Conservation (phyloP, 2,329 filamentous ascomycete species). For the Aureobasidium sp. region DNA sequence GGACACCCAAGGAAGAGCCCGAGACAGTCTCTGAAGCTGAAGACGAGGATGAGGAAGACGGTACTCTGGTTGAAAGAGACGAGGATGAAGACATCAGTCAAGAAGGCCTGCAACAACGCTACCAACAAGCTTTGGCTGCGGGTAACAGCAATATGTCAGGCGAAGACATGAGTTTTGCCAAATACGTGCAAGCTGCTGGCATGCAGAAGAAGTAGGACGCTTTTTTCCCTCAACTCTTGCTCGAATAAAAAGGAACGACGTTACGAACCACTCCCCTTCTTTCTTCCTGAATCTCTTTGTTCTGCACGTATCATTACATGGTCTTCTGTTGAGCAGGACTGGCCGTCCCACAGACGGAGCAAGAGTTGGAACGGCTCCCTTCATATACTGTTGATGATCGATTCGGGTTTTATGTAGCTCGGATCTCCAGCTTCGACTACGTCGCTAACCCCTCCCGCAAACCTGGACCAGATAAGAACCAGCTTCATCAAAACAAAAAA, state of each 20-base stretch:
- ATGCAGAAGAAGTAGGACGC: constrained; percentile 22
- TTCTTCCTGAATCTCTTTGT: no score
- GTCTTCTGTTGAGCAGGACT: no score
- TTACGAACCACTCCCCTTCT: background rate
- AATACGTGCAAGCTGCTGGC: constrained; percentile 27
- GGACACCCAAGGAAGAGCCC: constrained; percentile 46
- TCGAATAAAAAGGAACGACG: constrained; percentile 5
- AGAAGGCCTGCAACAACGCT: constrained; percentile 77
- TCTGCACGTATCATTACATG: no score
- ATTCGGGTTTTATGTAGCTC: no score
- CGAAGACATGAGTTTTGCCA: constrained; percentile 30
- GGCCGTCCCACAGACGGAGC: no score
- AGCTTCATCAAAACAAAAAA: no score
- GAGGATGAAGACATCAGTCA: constrained; percentile 62
- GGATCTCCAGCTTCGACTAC: no score
- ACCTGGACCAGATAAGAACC: no score
- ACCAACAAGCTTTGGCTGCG: constrained; percentile 76
- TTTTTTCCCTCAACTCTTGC: background rate
- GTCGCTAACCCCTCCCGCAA: no score
- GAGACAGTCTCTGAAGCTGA: constrained; percentile 59
- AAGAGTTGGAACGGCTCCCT: no score
- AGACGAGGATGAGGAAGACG: constrained; percentile 54
- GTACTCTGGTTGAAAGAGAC: constrained; percentile 65
- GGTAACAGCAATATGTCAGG: constrained; percentile 40
- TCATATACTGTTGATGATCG: no score